Evolutionary conservation across 768 basidiomycete genomes (phyloP).

Genomic region (Termitomyces sp.): DNA sequence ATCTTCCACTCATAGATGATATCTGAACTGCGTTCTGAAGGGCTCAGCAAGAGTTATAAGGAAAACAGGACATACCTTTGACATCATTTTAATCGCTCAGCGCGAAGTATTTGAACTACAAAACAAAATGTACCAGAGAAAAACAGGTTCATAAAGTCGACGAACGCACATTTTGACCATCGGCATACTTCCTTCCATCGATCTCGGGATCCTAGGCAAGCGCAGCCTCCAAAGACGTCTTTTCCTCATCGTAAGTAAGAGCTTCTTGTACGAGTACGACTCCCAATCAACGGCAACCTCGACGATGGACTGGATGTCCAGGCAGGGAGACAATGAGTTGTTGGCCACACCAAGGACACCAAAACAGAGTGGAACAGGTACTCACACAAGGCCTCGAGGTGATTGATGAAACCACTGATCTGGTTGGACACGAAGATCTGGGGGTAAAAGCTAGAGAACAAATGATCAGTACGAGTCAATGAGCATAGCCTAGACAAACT

Average conservation of each 20-base stretch:
- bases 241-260: constrained; percentile 69
- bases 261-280: constrained; percentile 74
- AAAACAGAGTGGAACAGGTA: constrained; percentile 91
- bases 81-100: background rate
- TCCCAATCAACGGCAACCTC: constrained; percentile 89
- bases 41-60: background rate
- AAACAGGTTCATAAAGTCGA: background rate
- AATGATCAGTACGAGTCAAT: background rate
- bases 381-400: constrained; percentile 94
- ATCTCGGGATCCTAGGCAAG: constrained; percentile 92
- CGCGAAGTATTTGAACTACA: background rate
- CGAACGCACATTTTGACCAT: constrained; percentile 68
- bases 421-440: constrained; percentile 96
- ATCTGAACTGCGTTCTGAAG: too few relatives aligned
- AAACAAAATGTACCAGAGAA: background rate
- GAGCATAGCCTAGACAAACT: constrained; percentile 45
- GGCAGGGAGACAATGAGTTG: constrained; percentile 77
- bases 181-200: constrained; percentile 73
- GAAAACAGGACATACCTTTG: background rate
- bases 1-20: background rate
- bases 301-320: constrained; percentile 65
- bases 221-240: constrained; percentile 87
- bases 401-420: constrained; percentile 97
- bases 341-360: constrained; percentile 84
- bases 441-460: constrained; percentile 65